Evolutionary conservation across 345 rosid species (phyloP), one percentile per base, ranked within the genome.

Genomic region (Brassica rapa): DNA sequence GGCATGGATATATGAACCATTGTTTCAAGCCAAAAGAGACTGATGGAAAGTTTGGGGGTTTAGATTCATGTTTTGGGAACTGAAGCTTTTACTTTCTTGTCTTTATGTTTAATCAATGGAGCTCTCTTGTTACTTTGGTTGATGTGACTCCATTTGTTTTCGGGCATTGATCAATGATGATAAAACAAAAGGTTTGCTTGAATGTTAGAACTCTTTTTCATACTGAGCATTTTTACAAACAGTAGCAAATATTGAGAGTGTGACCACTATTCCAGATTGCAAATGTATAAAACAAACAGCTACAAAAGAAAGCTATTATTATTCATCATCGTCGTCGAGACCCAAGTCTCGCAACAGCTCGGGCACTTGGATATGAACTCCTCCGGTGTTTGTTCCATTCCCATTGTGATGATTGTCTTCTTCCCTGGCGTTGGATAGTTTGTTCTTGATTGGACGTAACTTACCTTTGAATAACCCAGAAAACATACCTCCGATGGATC

Each of bases 261-360:
- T 32, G 9, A 16, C 9, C 4, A n/a, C 6, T n/a, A 16, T 29
- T 23, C 77, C 30, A 41, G 27, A 29, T 10, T 41, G 24, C 67
- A 72, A 41, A 8, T 6, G 35, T 32, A 32, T 32, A 32, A 32
- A 1, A 39, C 4, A 68, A 27, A 49, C 43, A 15, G 41, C 1
- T 62, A 10, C 25, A 6, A 43, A 24, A 25, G 65, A 49, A 73
- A 73, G 14, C 55, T 43, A 43, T 43, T 64, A 65, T 74, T 29
- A 55, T 74, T 76, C 70, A 23, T 76, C 70, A 23, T 74, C 83
- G 2, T 82, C 80, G 24, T 76, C 55, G 2, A 74, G 59, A 43
- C 85, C 77, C 1, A 84, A 75, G 5, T 83, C 88, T 14, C 83
- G 72, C 11, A 89, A 90, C 46, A 89, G 73, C 79, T 89, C 92